These are phyloP conservation scores for Schizopora paradoxa DNA, from an alignment of 1,284 basidiomycete species.

Conservation along the genomic window DNA sequence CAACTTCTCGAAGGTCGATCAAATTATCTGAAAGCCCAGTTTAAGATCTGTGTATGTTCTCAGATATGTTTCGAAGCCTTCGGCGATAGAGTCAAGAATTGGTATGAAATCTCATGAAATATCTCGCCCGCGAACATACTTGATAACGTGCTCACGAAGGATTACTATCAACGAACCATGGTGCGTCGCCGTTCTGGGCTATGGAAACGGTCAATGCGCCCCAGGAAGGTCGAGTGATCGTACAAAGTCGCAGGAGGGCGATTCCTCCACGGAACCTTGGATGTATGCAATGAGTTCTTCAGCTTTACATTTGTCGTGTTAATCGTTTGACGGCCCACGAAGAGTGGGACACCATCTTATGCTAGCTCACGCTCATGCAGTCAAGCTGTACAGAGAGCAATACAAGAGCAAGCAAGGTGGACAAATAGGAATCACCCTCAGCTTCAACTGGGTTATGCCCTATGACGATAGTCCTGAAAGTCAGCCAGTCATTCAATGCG, in stretches of 20 bases:
- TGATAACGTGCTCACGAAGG: conserved; percentile 31
- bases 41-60: conserved; percentile 1
- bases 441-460: conserved; percentile 65
- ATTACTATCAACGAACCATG: conserved; percentile 71
- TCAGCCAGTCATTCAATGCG: conserved; percentile 45
- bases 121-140: not conserved
- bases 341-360: conserved; percentile 67
- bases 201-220: conserved; percentile 58
- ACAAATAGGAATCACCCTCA: conserved; percentile 68
- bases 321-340: conserved; percentile 11
- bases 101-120: conserved; percentile 35
- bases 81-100: conserved; percentile 71
- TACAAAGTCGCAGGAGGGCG: conserved; percentile 45
- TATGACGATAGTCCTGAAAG: conserved; percentile 52
- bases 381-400: conserved; percentile 55
- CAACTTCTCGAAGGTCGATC: conserved; percentile 51
- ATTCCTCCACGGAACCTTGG: conserved; percentile 66
- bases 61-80: conserved; percentile 65
- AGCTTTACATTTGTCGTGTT: conserved; percentile 2
- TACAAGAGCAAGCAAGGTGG: conserved; percentile 54
- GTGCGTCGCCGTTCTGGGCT: conserved; percentile 63
- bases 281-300: conserved; percentile 40
- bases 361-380: conserved; percentile 61
- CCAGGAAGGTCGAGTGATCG: conserved; percentile 62
- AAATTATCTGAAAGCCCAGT: not conserved